A percentile compares a stretch with the other conserved stretches of the same genome.
Conservation (phyloP, 106 monocot species). For the Dendrobium huoshanense region DNA sequence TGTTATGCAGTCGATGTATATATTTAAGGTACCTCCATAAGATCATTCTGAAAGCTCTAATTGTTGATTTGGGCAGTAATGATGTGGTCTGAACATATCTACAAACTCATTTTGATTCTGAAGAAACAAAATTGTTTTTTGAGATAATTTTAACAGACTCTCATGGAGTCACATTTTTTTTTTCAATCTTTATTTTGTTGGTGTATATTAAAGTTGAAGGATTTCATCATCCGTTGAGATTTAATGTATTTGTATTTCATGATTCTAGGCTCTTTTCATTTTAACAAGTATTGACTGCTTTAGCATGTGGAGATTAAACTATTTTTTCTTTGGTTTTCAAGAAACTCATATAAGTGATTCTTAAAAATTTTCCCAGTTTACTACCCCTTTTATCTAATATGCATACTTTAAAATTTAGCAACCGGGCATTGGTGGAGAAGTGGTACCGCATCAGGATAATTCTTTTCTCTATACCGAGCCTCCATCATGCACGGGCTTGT, state of each 20-base stretch:
- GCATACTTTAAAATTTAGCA: constrained; percentile 41
- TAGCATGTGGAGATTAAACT: too few species aligned
- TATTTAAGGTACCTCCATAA: constrained; percentile 70
- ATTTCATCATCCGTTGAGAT: background rate
- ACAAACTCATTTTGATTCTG: background rate
- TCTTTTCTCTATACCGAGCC: constrained; percentile 92
- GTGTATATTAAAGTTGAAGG: background rate
- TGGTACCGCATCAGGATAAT: constrained; percentile 96
- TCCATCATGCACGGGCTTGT: constrained; percentile 79
- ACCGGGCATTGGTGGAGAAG: constrained; percentile 99
- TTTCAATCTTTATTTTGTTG: background rate
- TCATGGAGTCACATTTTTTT: background rate
- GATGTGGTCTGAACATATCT: background rate
- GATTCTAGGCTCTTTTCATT: too few species aligned
- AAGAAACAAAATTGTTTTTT: background rate
- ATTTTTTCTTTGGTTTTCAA: too few species aligned
- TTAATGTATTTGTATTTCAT: background rate
- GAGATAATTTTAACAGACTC: background rate
- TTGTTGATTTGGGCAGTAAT: background rate
- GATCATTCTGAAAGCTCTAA: background rate
- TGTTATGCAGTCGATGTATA: constrained; percentile 96
- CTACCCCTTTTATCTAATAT: background rate
- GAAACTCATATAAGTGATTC: background rate
- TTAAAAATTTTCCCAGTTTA: background rate
- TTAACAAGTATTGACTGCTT: too few species aligned